Conservation (phyloP, 108 stramenopile species). For the Skeletonema menzelii region DNA sequence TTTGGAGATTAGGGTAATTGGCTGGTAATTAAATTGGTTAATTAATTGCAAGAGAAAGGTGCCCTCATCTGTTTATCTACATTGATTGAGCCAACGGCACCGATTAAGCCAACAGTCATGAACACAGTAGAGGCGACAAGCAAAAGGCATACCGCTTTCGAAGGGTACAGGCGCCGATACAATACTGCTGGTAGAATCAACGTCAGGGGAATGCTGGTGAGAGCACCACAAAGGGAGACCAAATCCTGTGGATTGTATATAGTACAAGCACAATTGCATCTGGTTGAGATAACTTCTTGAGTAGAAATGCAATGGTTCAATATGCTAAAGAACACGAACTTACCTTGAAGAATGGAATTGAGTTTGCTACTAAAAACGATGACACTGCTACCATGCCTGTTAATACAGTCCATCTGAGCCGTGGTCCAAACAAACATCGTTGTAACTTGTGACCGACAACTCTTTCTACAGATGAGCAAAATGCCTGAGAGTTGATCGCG, state of each 20-base stretch:
- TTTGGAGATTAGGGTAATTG: background rate
- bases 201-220: constrained; percentile 68
- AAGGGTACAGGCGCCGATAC: constrained; percentile 43
- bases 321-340: background rate
- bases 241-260: constrained; percentile 31
- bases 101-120: constrained; percentile 57
- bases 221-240: constrained; percentile 70
- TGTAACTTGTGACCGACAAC: constrained; percentile 39
- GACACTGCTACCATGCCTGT: constrained; percentile 45
- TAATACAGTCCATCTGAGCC: constrained; percentile 57
- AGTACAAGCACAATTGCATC: background rate
- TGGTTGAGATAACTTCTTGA: background rate
- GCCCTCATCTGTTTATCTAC: constrained; percentile 45
- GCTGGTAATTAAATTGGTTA: background rate
- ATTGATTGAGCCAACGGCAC: constrained; percentile 58
- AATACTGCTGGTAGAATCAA: constrained; percentile 66
- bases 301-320: background rate
- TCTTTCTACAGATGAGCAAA: constrained; percentile 73
- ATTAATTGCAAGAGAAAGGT: constrained; percentile 51
- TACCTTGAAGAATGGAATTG: constrained; percentile 70
- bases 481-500: constrained; percentile 78
- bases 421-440: constrained; percentile 9
- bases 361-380: constrained; percentile 65
- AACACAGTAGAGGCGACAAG: constrained; percentile 53
- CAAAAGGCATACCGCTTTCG: constrained; percentile 37